Evolutionary conservation across 2,329 filamentous ascomycete genomes (phyloP).

Genomic region (Polytolypa hystricis): DNA sequence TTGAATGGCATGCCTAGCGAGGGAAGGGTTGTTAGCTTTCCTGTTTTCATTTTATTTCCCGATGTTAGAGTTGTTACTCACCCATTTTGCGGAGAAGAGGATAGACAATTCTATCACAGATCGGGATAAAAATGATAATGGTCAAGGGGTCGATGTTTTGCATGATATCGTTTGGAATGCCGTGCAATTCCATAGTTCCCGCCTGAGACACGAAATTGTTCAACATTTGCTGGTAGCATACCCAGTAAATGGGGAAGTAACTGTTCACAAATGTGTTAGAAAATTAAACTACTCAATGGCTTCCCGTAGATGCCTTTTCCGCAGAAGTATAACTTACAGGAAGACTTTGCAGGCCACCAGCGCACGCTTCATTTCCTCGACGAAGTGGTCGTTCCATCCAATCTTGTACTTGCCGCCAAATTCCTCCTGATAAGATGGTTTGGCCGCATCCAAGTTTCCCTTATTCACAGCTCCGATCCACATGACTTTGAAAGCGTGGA

Average conservation of each 20-base stretch:
- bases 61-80: constrained; percentile 6
- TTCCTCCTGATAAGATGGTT: constrained; percentile 52
- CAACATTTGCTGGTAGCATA: constrained; percentile 57
- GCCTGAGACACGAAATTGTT: constrained; percentile 57
- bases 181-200: constrained; percentile 49
- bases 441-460: constrained; percentile 50
- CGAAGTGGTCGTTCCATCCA: constrained; percentile 57
- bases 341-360: constrained; percentile 60
- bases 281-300: background rate
- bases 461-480: constrained; percentile 42
- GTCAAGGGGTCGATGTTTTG: constrained; percentile 65
- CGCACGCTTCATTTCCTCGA: constrained; percentile 60
- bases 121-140: constrained; percentile 63
- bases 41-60: background rate
- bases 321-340: constrained; percentile 35
- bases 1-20: constrained; percentile 52
- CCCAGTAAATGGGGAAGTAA: constrained; percentile 54
- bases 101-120: constrained; percentile 58
- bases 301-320: background rate
- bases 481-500: constrained; percentile 49
- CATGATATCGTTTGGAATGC: constrained; percentile 66
- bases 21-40: background rate
- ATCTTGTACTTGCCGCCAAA: constrained; percentile 34
- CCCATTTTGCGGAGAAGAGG: constrained; percentile 50
- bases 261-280: constrained; percentile 3